Base-by-base conservation (phyloP, 805 yeast species). In the Zygosaccharomyces gambellarensis region DNA sequence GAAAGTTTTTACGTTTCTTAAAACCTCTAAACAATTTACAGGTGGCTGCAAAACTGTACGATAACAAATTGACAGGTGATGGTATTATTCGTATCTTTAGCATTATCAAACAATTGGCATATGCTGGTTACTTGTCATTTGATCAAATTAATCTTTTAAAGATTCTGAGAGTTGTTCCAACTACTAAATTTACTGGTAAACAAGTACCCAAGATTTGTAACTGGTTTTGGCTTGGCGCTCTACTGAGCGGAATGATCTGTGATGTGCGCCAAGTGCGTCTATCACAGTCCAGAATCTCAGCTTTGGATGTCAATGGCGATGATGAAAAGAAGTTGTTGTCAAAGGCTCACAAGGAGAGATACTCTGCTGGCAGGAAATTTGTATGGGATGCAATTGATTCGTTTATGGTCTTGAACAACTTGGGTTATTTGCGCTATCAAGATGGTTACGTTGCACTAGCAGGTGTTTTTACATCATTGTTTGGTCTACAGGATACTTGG, bases 401-500 rank as follows among this genome's bases (percentile, higher is more conserved):
- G 54, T 74, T 85, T 54, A 83, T 90, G 60, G 95, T 94, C 10
- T 71, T 83, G 63, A 82, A 85, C 67, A 79, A 82, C 47, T 77
- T 87, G 67, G 75, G 78, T 49, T 70, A 73, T 68, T 71, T 85
- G 58, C 74, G 74, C 57, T 72, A 81, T 59, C 80, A 82, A 64
- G 97, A 90, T 59, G 94, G 95, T 44, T 75, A 82, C 38, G 79
- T 89, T 45, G 97, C 95, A 32, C 70, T 83, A 50, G 89, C 94
- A 34, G 98, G 98, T 64, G 77, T 85, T 23, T 70, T 87, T 51
- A 89, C 97, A 29, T 85, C 96, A 36, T 51, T 82, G 43, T 73
- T 89, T 68, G 96, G 96, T 39, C 72, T 89, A 46, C 79, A 77
- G 63, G 90, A 85, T 59, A 63, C 82, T 57, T 83, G 95, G 95